These are phyloP conservation scores for Neurospora africana DNA, from an alignment of 495 filamentous ascomycete species.

Conservation along the genomic window DNA sequence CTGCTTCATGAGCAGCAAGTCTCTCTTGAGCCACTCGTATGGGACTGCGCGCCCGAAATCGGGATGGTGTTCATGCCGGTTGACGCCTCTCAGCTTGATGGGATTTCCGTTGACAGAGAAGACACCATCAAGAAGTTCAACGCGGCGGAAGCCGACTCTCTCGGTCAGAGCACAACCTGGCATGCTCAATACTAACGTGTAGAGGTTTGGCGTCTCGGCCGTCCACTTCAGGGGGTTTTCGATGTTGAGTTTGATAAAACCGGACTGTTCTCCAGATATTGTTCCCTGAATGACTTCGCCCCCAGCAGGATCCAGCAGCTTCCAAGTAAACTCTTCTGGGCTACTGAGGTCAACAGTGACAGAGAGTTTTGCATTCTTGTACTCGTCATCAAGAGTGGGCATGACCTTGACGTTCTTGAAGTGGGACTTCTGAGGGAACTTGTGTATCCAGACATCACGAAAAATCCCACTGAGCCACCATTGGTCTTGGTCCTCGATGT, in stretches of 20 bases:
- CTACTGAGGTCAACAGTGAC: conserved; percentile 35
- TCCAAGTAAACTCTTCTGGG: conserved; percentile 17
- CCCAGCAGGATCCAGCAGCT: conserved; percentile 25
- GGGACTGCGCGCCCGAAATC: conserved; percentile 51
- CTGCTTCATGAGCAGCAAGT: conserved; percentile 54
- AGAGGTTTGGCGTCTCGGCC: conserved; percentile 57
- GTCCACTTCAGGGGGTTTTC: conserved; percentile 52
- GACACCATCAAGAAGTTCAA: conserved; percentile 45
- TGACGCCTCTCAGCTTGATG: conserved; percentile 54
- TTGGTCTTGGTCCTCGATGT: conserved; percentile 57
- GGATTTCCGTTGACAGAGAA: conserved; percentile 52
- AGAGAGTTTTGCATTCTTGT: conserved; percentile 42
- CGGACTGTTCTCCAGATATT: conserved; percentile 5
- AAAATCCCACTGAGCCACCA: conserved; percentile 59
- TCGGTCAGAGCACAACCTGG: conserved; percentile 34
- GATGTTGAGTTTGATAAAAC: conserved; percentile 24
- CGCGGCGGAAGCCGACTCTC: conserved; percentile 49
- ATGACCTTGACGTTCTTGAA: conserved; percentile 51
- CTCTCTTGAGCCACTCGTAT: conserved; percentile 40
- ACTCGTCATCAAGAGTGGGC: conserved; percentile 46
- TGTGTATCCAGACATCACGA: conserved; percentile 55
- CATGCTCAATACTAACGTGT: conserved; percentile 34
- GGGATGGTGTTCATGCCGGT: conserved; percentile 58
- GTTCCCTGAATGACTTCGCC: conserved; percentile 14
- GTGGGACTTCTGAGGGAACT: conserved; percentile 40